phyloP scores from a whole-genome alignment of 176 grass and related monocot species.

The Dendrocalamus sinicus region DNA sequence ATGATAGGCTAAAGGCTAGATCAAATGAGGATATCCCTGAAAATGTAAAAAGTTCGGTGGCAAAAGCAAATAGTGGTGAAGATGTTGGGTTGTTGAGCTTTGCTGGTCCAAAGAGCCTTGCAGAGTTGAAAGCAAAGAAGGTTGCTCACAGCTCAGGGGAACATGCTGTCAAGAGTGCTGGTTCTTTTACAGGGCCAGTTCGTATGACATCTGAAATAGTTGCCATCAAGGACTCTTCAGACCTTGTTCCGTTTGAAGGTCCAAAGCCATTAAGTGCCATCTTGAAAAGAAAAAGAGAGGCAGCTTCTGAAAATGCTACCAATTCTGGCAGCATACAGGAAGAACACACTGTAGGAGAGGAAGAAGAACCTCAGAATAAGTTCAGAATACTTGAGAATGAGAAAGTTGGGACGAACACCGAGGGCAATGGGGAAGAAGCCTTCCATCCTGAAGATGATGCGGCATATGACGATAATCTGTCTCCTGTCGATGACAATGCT shows the following conservation, averaged over 20 bases:
- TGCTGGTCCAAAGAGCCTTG: conserved; percentile 70
- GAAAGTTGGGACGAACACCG: neutral
- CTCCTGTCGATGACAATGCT: conserved; percentile 11
- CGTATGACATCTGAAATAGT: conserved; percentile 47
- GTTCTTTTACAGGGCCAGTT: conserved; percentile 13
- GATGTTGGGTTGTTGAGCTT: conserved; percentile 46
- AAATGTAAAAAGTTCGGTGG: conserved; percentile 21
- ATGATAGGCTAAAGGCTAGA: conserved; percentile 57
- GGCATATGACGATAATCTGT: conserved; percentile 23
- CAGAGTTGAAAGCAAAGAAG: conserved; percentile 68
- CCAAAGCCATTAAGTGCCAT: conserved; percentile 62
- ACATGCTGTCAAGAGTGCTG: conserved; percentile 24
- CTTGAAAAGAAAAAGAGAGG: conserved; percentile 62
- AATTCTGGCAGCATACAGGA: conserved; percentile 39
- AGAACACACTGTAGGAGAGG: conserved; percentile 7
- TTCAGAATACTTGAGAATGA: neutral
- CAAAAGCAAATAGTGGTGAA: conserved; percentile 35
- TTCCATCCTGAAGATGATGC: conserved; percentile 48
- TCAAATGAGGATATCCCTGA: conserved; percentile 36
- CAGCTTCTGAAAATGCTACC: conserved; percentile 20
- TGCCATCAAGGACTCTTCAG: conserved; percentile 26
- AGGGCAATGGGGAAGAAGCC: conserved; percentile 42
- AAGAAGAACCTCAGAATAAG: conserved; percentile 29
- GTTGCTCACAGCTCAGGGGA: conserved; percentile 30
- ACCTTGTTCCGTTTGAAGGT: conserved; percentile 51